A percentile compares a stretch with the other conserved stretches of the same genome.
These are phyloP conservation scores for Bruguiera sexangula DNA, from an alignment of 345 rosid species.

Conservation along the genomic window DNA sequence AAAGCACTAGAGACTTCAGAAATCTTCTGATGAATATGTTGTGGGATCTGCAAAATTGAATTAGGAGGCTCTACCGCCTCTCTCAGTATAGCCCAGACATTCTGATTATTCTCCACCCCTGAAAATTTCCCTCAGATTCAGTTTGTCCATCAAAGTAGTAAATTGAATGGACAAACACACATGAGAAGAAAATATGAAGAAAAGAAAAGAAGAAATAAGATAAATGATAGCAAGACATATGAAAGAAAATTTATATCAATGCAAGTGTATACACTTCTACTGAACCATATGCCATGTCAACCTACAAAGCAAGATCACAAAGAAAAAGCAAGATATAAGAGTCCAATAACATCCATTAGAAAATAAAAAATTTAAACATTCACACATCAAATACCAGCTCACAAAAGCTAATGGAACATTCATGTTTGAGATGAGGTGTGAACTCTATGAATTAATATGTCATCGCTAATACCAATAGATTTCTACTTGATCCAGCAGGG, in stretches of 20 bases:
- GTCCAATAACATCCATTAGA: no score
- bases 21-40: background rate
- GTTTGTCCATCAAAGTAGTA: slow-evolving; percentile 1
- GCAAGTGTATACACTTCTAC: no score
- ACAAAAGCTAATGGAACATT: background rate
- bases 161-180: background rate
- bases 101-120: slow-evolving; percentile 9
- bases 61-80: slow-evolving; percentile 6
- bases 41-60: slow-evolving; percentile 15
- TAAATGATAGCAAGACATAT: background rate
- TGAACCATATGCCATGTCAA: no score
- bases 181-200: background rate
- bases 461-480: background rate
- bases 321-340: no score
- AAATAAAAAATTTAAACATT: no score
- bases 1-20: slow-evolving; percentile 11
- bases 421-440: background rate
- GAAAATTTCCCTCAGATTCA: background rate
- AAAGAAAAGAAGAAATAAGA: background rate
- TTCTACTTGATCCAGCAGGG: background rate
- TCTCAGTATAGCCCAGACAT: background rate
- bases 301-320: no score
- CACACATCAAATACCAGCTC: background rate
- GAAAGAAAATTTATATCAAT: background rate
- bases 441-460: background rate